phyloP scores from a whole-genome alignment of 1,139 yeast genomes.

The Meyerozyma smithsonii region DNA sequence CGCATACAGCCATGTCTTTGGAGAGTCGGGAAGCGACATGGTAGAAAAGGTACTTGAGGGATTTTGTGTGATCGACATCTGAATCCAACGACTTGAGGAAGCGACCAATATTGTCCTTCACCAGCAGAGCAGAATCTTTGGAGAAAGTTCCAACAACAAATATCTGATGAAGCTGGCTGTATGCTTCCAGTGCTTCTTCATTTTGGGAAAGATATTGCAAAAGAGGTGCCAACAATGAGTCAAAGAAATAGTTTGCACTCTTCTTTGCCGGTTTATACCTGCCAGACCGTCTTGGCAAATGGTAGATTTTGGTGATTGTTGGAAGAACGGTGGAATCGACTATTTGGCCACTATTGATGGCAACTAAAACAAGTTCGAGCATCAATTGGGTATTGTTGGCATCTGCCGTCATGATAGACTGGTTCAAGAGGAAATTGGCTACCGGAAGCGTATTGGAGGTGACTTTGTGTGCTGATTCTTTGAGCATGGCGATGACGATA shows the following conservation, averaged over 20 bases:
- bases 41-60: conserved; percentile 22
- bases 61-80: conserved; percentile 8
- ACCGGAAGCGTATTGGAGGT: background rate
- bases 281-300: conserved; percentile 21
- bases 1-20: conserved; percentile 33
- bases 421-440: conserved; percentile 7
- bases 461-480: conserved; percentile 4
- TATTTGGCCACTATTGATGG: background rate
- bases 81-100: conserved; percentile 12
- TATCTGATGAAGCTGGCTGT: conserved; percentile 1
- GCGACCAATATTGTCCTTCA: conserved; percentile 17
- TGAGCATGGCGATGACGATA: conserved; percentile 21
- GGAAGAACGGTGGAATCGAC: background rate
- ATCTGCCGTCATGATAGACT: background rate
- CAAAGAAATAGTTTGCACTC: conserved; percentile 22
- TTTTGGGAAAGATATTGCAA: conserved; percentile 8
- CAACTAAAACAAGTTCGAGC: background rate
- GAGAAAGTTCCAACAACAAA: conserved; percentile 14
- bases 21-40: conserved; percentile 22
- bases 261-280: conserved; percentile 29
- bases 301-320: conserved; percentile 16
- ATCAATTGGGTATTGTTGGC: background rate
- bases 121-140: conserved; percentile 13
- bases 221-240: conserved; percentile 10
- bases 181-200: conserved; percentile 2